Conservation (phyloP, 768 basidiomycete genomes). For the Boletus rubropictus region DNA sequence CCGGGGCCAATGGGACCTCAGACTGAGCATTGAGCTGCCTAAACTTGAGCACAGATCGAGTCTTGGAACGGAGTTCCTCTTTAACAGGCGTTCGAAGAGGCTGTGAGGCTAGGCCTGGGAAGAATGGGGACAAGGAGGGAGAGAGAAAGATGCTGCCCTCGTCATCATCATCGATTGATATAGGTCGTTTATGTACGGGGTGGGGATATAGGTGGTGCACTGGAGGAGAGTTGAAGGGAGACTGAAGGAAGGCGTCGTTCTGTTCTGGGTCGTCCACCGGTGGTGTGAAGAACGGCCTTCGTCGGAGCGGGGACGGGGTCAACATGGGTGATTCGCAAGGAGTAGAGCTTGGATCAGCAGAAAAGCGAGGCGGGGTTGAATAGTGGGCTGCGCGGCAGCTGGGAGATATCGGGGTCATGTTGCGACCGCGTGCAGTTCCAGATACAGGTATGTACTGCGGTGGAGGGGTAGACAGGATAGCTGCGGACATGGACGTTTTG, state of each 20-base stretch:
- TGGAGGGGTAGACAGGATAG: constrained; percentile 28
- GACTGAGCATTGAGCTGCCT: constrained; percentile 26
- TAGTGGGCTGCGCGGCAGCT: constrained; percentile 29
- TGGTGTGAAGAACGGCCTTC: constrained; percentile 37
- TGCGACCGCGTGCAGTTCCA: constrained; percentile 27
- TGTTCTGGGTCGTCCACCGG: constrained; percentile 27
- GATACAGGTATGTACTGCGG: constrained; percentile 34
- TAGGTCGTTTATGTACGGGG: constrained; percentile 33
- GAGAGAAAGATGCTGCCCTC: constrained; percentile 56
- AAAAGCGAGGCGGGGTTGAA: constrained; percentile 32
- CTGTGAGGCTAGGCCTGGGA: constrained; percentile 40
- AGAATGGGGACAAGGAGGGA: constrained; percentile 41
- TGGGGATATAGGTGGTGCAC: constrained; percentile 40
- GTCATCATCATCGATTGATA: constrained; percentile 46
- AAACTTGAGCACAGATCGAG: constrained; percentile 39
- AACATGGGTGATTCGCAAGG: constrained; percentile 54
- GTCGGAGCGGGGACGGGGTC: constrained; percentile 58
- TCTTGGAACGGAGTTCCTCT: constrained; percentile 35
- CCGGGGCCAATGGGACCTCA: neutral
- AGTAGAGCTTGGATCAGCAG: constrained; percentile 16
- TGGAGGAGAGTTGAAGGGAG: constrained; percentile 45
- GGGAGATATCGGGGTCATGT: constrained; percentile 30
- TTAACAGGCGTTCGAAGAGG: constrained; percentile 61
- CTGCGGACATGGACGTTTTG: constrained; percentile 19
- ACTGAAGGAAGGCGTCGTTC: constrained; percentile 52